Evolutionary conservation across 2,329 filamentous ascomycete species (phyloP), one percentile per base, ranked within the genome.

Genomic region (Aspergillus ibericus): DNA sequence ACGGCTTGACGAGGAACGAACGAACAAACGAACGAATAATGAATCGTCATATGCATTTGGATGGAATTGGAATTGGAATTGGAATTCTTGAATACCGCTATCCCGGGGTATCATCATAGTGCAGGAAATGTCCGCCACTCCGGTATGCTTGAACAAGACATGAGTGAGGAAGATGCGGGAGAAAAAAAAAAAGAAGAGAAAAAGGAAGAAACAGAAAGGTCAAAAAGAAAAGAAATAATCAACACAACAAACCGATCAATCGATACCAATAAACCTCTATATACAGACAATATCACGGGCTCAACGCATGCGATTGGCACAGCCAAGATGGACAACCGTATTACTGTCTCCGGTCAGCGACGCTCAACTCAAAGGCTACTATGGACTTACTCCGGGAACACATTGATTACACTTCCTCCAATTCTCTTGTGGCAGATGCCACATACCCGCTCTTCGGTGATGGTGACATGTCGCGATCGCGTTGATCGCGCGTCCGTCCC

Each of bases 401-500:
- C 93, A 40, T 93, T 88, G 59, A 98, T 89, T 16, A 96, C 95
- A 73, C 90, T 96, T 1, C 92, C 89, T 1, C 93, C 93, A 64
- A 99, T 84, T 64, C 95, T 82, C 81, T 97, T 98, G 75, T 96
- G 90, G 73, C 95, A 99, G 15, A 96, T 91, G 12, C 90, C 88
- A 73, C 95, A 99, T 55, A 96, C 88, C 53, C 91, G 82, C 71
- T 98, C 93, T 68, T 99, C 93, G 9, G 85, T 86, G 53, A 99
- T 87, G 18, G 92, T 85, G 10, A 97, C 92, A 65, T 91, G 84
- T 36, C 85, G 77, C 67, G 85, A 88, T 68, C 85, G 77, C 1
- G 84, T 84, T 0, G 81, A 82, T 62, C 84, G 82, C 0, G 69
- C 66, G 46, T 70, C 65, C 42, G 69, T 78, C 64, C 85, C 83